Evolutionary conservation across 257 asterid genomes (phyloP), one percentile per base, ranked within the genome.

Genomic region (Dorcoceras hygrometricum): DNA sequence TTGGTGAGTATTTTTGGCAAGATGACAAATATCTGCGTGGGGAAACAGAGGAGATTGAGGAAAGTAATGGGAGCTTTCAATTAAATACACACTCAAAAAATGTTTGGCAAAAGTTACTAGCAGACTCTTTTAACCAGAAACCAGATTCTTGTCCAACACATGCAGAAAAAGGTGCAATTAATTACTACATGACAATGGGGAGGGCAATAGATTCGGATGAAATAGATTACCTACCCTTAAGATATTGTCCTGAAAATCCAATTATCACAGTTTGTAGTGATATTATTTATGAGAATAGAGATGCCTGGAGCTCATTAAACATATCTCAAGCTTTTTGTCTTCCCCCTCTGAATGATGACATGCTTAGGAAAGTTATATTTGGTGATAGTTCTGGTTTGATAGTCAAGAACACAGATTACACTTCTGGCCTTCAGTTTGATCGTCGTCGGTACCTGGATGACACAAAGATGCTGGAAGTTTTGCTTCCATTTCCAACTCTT

Each of bases 401-500:
- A 59, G 74, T 79, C 28, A 83, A 79, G 78, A 76, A 57, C 66
- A 93, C 89, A 12, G 81, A 88, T 76, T 88, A 73, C 76, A 63
- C 77, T 71, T 87, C 65, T 51, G 90, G 94, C 55, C 87, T 83
- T 77, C 88, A 72, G 78, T 90, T 85, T 75, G 88, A 84, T 76
- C 71, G 64, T 63, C 66, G 60, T 67, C 82, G 91, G 68, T 80
- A 77, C 34, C 74, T 67, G 50, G 88, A 88, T 73, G 96, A 93
- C 63, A 71, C 83, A 56, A 82, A 85, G 64, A 73, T 83, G 81
- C 88, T 90, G 50, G 95, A 87, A 75, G 83, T 23, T 63, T 64
- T 94, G 81, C 80, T 88, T 77, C 99, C 99, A 29, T 94, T 81
- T 80, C 96, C 96, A 46, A 88, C 99, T 34, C 80, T 94, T 78